phyloP scores from a whole-genome alignment of 345 rosid species.

The Sapria himalayana region DNA sequence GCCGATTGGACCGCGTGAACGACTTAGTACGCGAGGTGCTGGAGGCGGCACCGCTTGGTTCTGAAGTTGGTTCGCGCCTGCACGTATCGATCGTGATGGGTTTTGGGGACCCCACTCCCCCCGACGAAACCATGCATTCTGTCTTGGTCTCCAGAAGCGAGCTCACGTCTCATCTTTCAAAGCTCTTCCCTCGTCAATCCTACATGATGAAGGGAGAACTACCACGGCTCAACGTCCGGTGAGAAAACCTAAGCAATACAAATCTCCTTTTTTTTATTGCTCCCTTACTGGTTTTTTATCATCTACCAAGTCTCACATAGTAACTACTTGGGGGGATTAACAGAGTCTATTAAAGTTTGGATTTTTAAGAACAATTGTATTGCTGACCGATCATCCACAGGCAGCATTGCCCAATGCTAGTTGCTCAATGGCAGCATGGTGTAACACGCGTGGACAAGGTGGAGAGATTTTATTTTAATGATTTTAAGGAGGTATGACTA shows the following conservation, averaged over 20 bases:
- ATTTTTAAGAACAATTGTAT: too few relatives aligned
- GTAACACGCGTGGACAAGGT: conserved; percentile 69
- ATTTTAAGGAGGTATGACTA: conserved; percentile 38
- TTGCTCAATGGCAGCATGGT: conserved; percentile 74
- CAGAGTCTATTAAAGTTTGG: too few relatives aligned
- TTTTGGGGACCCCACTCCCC: conserved; percentile 32
- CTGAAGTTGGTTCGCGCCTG: conserved; percentile 35
- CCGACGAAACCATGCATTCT: conserved; percentile 18
- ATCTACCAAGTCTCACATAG: too few relatives aligned
- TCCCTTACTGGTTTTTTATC: too few relatives aligned
- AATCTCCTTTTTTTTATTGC: too few relatives aligned
- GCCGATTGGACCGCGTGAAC: conserved; percentile 19
- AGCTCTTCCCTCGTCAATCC: conserved; percentile 52
- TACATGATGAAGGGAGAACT: conserved; percentile 65
- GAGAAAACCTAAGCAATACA: conserved; percentile 9
- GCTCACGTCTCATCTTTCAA: conserved; percentile 18
- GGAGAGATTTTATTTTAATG: conserved; percentile 40
- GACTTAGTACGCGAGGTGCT: conserved; percentile 31
- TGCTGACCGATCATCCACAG: conserved; percentile 20
- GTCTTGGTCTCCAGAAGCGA: conserved; percentile 16
- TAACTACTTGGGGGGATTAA: too few relatives aligned
- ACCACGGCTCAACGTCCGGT: conserved; percentile 50
- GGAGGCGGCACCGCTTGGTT: conserved; percentile 30
- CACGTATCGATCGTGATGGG: conserved; percentile 60
- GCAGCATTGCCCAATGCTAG: conserved; percentile 62